A percentile compares a stretch with the other conserved stretches of the same genome.
Evolutionary conservation across 345 rosid species (phyloP).

Genomic region (Syzygium grande): DNA sequence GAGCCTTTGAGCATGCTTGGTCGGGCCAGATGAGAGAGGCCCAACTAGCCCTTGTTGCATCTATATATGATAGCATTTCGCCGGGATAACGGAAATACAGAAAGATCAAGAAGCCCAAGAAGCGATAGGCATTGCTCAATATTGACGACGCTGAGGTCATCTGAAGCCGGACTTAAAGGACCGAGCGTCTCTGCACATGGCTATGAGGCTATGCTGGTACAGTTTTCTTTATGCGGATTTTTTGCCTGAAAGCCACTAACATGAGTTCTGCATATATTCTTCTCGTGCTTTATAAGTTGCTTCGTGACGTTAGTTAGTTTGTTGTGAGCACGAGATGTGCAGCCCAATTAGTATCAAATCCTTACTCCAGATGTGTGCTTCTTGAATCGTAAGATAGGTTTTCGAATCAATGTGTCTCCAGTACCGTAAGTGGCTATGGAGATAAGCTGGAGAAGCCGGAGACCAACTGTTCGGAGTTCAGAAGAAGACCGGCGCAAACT

Average conservation of each 20-base stretch:
- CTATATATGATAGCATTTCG: not conserved
- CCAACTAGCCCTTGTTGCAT: not conserved
- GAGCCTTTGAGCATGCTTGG: not conserved
- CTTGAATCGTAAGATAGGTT: not conserved
- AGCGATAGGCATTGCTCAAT: not conserved
- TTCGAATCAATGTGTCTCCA: not conserved
- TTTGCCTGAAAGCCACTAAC: not conserved
- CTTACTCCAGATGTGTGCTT: not conserved
- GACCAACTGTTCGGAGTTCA: not conserved
- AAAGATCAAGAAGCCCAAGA: not conserved
- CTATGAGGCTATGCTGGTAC: not conserved
- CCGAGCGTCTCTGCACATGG: not conserved
- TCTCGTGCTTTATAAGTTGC: not conserved
- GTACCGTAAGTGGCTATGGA: not conserved
- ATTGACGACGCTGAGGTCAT: not conserved
- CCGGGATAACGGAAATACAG: not conserved
- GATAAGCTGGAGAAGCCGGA: not conserved
- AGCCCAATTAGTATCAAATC: not conserved
- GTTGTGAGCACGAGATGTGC: not conserved
- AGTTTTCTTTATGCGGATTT: not conserved
- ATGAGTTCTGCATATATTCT: not conserved
- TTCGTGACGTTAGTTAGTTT: not conserved
- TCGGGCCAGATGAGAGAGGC: not conserved
- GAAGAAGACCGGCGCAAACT: not conserved
- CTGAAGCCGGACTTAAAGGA: not conserved